Evolutionary conservation across 1,139 yeast species (phyloP), one percentile per base, ranked within the genome.

Genomic region (Debaryomyces sp.): DNA sequence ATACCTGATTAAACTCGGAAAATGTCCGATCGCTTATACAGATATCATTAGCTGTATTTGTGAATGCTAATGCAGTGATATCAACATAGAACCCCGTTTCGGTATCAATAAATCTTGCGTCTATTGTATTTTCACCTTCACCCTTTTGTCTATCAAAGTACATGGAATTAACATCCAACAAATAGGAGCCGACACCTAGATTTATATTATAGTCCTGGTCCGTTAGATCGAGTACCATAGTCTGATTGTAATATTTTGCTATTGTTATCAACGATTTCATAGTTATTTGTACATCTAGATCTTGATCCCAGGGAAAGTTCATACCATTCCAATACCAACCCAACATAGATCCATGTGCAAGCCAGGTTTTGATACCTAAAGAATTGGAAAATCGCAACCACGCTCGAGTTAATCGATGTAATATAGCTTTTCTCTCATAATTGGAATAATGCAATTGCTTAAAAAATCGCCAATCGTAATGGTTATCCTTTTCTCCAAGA

Each of bases 271-370:
- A 61, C 3, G 83, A 73, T 2, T 60, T 59, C 51, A 74, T 64
- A 0, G 85, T 71, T 50, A 82, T 71, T 51, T 81, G 81, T 9
- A 82, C 82, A 59, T 84, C 88, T 36, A 82, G 58, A 58, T 83
- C 89, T 45, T 74, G 73, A 60, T 84, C 88, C 86, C 87, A 84
- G 0, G 87, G 87, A 57, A 82, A 63, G 13, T 70, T 75, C 57
- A 80, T 59, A 0, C 87, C 87, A 58, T 82, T 82, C 78, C 85
- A 80, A 55, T 75, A 73, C 81, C 86, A 84, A 1, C 86, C 85
- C 29, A 82, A 59, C 48, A 83, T 64, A 0, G 85, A 68, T 0
- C 88, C 88, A 64, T 82, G 86, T 2, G 82, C 82, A n/a, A 82
- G 61, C 84, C 86, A 83, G 2, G 85, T 71, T 37, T 68, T 64